These are phyloP conservation scores for Citrus cavaleriei DNA, from an alignment of 345 rosid species.

Conservation along the genomic window DNA sequence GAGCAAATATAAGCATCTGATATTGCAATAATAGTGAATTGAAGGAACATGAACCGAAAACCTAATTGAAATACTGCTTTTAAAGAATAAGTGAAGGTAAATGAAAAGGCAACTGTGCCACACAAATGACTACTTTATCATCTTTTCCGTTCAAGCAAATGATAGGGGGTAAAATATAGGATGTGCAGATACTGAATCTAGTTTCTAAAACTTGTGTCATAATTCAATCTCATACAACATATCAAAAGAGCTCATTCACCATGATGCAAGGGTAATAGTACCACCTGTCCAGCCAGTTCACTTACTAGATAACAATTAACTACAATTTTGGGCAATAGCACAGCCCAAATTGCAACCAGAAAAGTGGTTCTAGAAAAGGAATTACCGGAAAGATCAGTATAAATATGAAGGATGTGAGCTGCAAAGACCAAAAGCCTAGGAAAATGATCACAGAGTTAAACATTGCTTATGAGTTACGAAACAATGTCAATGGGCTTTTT, in stretches of 20 bases:
- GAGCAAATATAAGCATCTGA: slow-evolving; percentile 10
- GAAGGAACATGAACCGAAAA: background rate
- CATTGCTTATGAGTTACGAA: background rate
- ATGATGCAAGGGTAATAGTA: background rate
- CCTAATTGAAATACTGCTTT: background rate
- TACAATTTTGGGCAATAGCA: background rate
- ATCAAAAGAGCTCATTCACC: background rate
- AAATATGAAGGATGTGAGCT: background rate
- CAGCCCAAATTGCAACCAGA: background rate
- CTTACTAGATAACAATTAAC: no score
- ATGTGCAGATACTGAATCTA: background rate
- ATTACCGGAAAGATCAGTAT: background rate
- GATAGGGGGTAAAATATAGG: background rate
- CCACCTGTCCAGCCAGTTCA: no score
- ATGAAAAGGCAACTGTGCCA: background rate
- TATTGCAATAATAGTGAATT: background rate
- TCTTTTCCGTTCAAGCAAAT: background rate
- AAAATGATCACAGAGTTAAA: background rate
- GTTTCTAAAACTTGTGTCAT: background rate
- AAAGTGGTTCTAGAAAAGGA: background rate
- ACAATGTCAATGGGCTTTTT: background rate
- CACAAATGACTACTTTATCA: background rate
- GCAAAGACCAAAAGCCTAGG: background rate
- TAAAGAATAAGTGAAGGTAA: background rate
- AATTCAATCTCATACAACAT: background rate